phyloP scores from a whole-genome alignment of 2,329 filamentous ascomycete genomes.

The Gliomastix tumulicola region DNA sequence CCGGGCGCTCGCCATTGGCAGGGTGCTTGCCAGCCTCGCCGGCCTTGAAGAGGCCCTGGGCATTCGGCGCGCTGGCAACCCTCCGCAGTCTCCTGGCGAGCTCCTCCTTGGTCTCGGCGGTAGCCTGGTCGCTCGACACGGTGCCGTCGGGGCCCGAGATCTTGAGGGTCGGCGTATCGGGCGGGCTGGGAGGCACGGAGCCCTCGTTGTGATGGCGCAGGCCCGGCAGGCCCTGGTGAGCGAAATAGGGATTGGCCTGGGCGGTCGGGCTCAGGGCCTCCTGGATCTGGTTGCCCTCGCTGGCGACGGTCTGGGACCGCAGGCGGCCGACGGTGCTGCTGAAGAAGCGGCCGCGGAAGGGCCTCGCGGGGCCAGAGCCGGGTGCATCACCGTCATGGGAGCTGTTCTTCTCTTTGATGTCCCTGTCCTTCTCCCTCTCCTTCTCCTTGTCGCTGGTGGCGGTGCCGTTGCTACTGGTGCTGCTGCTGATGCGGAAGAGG shows the following conservation, averaged over 20 bases:
- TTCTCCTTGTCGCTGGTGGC: conserved; percentile 25
- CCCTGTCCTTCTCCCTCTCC: conserved; percentile 15
- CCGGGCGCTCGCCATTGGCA: conserved; percentile 53
- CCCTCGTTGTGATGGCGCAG: conserved; percentile 92
- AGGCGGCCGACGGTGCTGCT: conserved; percentile 79
- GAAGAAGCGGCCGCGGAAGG: conserved; percentile 81
- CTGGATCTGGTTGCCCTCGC: conserved; percentile 85
- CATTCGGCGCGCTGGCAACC: conserved; percentile 94
- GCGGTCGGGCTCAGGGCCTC: conserved; percentile 87
- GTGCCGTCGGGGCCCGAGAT: conserved; percentile 60
- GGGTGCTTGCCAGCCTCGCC: conserved; percentile 6
- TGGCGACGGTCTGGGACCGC: conserved; percentile 83
- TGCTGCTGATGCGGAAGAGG: conserved; percentile 62
- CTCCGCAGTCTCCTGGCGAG: conserved; percentile 85
- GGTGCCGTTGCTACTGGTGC: conserved; percentile 29
- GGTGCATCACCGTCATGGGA: not conserved
- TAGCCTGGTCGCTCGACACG: conserved; percentile 55
- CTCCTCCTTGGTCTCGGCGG: conserved; percentile 83
- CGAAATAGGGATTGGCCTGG: conserved; percentile 94
- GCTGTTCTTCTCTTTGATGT: not conserved
- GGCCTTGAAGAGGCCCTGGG: conserved; percentile 76
- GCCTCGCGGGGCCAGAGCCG: conserved; percentile 33
- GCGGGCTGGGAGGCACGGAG: conserved; percentile 86
- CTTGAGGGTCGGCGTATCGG: conserved; percentile 78
- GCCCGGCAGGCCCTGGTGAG: conserved; percentile 88